Evolutionary conservation across 2,329 filamentous ascomycete genomes (phyloP).

Genomic region (Macrophomina pseudophaseolina): DNA sequence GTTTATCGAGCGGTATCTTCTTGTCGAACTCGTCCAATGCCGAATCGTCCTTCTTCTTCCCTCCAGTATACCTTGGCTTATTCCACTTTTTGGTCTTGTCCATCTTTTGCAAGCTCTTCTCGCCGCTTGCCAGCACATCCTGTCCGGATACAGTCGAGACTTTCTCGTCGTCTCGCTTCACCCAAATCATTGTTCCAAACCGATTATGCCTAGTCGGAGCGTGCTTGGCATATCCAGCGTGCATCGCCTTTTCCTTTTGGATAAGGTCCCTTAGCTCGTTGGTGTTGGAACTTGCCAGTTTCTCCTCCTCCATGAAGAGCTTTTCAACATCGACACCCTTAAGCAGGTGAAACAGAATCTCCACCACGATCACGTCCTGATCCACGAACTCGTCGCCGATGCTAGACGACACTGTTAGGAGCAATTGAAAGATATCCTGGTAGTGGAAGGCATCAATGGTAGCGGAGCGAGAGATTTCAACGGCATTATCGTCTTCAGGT

Average conservation of each 20-base stretch:
- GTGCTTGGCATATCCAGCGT: slow-evolving; percentile 74
- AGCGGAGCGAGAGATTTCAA: slow-evolving; percentile 84
- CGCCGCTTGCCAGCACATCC: slow-evolving; percentile 75
- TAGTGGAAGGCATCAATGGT: slow-evolving; percentile 87
- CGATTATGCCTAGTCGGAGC: slow-evolving; percentile 88
- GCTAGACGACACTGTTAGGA: slow-evolving; percentile 87
- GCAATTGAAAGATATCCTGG: slow-evolving; percentile 85
- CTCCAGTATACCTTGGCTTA: slow-evolving; percentile 66
- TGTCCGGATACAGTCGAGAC: slow-evolving; percentile 88
- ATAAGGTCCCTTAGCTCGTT: slow-evolving; percentile 77
- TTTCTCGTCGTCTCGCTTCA: slow-evolving; percentile 84
- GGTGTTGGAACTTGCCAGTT: slow-evolving; percentile 70
- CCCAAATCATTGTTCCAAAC: slow-evolving; percentile 97
- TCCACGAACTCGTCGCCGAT: slow-evolving; percentile 92
- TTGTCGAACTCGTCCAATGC: slow-evolving; percentile 73
- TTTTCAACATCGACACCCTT: slow-evolving; percentile 86
- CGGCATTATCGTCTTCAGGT: slow-evolving; percentile 83
- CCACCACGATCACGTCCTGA: slow-evolving; percentile 87
- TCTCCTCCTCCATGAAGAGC: slow-evolving; percentile 81
- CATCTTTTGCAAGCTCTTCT: slow-evolving; percentile 81
- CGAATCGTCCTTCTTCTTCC: slow-evolving; percentile 41
- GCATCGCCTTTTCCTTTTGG: slow-evolving; percentile 82
- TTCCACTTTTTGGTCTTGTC: slow-evolving; percentile 90
- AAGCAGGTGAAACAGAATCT: slow-evolving; percentile 89
- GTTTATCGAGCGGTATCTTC: slow-evolving; percentile 69